Conservation (phyloP, 805 yeast genomes). For the Candida dendrica region DNA sequence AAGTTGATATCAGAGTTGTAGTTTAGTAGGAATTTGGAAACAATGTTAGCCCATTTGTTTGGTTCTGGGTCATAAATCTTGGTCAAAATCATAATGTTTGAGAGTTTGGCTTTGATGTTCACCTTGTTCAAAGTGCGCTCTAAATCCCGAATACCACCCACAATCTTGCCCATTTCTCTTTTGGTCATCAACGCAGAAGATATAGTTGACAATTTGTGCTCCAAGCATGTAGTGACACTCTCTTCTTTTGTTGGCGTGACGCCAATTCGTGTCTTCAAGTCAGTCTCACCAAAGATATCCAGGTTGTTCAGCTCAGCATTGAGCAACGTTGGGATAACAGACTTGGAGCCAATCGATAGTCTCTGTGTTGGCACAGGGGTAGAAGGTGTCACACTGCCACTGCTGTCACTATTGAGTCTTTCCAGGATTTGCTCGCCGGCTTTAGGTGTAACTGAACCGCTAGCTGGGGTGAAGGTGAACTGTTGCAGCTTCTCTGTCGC, state of each 20-base stretch:
- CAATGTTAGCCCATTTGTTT: slow-evolving; percentile 17
- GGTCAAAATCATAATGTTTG: slow-evolving; percentile 22
- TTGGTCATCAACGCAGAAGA: slow-evolving; percentile 20
- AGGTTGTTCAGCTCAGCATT: slow-evolving; percentile 21
- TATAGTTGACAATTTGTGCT: slow-evolving; percentile 8
- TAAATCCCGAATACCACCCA: slow-evolving; percentile 22
- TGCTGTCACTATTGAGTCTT: slow-evolving; percentile 5
- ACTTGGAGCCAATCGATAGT: slow-evolving; percentile 16
- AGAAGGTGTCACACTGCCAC: slow-evolving; percentile 5
- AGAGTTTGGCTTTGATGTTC: slow-evolving; percentile 18
- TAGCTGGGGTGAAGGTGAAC: background rate
- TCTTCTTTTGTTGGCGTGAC: slow-evolving; percentile 9
- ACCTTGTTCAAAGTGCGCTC: slow-evolving; percentile 22
- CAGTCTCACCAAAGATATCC: slow-evolving; percentile 14
- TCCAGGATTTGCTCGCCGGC: slow-evolving; percentile 15
- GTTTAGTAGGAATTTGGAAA: slow-evolving; percentile 15
- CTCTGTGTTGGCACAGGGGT: slow-evolving; percentile 2
- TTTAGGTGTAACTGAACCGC: background rate
- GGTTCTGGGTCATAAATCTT: slow-evolving; percentile 25
- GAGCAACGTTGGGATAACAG: slow-evolving; percentile 18
- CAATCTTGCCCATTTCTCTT: slow-evolving; percentile 18
- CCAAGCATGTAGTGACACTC: slow-evolving; percentile 1
- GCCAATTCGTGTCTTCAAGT: slow-evolving; percentile 1
- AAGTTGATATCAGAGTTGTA: slow-evolving; percentile 11
- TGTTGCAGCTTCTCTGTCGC: background rate